These are phyloP conservation scores for Lasiodiplodia sp. DNA, from an alignment of 2,329 filamentous ascomycete genomes.

Conservation along the genomic window DNA sequence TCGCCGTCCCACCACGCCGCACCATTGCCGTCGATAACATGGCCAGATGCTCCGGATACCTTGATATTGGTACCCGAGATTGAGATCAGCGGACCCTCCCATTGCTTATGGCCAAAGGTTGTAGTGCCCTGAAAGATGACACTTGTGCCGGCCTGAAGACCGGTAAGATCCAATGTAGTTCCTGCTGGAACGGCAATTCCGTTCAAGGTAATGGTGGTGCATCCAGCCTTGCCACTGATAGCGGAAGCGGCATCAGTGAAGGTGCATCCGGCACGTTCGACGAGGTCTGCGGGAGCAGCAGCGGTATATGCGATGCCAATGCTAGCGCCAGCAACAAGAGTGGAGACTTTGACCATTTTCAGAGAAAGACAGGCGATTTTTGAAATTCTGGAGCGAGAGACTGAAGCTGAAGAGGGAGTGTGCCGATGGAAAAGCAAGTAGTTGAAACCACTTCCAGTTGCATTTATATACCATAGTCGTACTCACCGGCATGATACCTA, in stretches of 20 bases:
- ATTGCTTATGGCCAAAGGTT: constrained; percentile 72
- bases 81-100: constrained; percentile 69
- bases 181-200: constrained; percentile 65
- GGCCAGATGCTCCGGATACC: constrained; percentile 64
- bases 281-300: constrained; percentile 29
- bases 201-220: constrained; percentile 62
- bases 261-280: constrained; percentile 52
- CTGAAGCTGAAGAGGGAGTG: background rate
- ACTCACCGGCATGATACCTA: background rate
- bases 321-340: constrained; percentile 22
- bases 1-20: constrained; percentile 60
- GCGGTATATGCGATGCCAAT: background rate
- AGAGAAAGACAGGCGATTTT: constrained; percentile 2
- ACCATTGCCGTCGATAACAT: constrained; percentile 65
- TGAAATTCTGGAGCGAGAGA: background rate
- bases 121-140: constrained; percentile 71
- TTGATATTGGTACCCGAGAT: constrained; percentile 66
- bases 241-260: constrained; percentile 61
- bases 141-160: constrained; percentile 59
- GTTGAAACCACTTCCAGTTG: no score
- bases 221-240: constrained; percentile 58
- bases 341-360: constrained; percentile 22
- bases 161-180: constrained; percentile 65
- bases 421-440: background rate
- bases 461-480: background rate